A percentile compares a stretch with the other conserved stretches of the same genome.
Evolutionary conservation across 2,329 filamentous ascomycete genomes (phyloP).

Genomic region (Diaporthe sp.): DNA sequence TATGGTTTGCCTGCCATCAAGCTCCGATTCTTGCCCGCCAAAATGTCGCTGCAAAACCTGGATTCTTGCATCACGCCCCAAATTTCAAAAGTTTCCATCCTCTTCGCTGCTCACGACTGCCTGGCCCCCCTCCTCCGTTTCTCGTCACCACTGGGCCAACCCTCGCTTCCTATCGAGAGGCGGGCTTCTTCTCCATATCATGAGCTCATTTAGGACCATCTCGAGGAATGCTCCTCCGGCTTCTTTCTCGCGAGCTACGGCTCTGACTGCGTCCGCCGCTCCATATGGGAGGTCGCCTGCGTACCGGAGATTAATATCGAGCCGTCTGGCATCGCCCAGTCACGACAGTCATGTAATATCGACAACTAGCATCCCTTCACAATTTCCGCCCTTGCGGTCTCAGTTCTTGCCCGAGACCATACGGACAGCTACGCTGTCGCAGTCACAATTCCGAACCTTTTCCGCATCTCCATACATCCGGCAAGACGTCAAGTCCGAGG

Average conservation of each 20-base stretch:
- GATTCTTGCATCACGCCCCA: slow-evolving; percentile 35
- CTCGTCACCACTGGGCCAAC: slow-evolving; percentile 24
- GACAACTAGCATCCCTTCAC: slow-evolving; percentile 47
- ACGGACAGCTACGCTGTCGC: slow-evolving; percentile 49
- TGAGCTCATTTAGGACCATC: slow-evolving; percentile 60
- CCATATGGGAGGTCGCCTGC: slow-evolving; percentile 61
- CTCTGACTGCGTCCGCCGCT: slow-evolving; percentile 49
- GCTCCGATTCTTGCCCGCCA: slow-evolving; percentile 39
- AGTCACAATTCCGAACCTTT: slow-evolving; percentile 53
- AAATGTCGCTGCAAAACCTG: slow-evolving; percentile 35
- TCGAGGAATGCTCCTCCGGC: slow-evolving; percentile 60
- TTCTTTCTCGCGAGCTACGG: slow-evolving; percentile 57
- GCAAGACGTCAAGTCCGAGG: slow-evolving; percentile 51
- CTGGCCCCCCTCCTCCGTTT: slow-evolving; percentile 10
- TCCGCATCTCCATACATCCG: slow-evolving; percentile 52
- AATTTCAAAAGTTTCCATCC: slow-evolving; percentile 36
- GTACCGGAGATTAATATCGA: slow-evolving; percentile 61
- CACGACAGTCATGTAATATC: slow-evolving; percentile 46
- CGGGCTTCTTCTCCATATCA: slow-evolving; percentile 50
- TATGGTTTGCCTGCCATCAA: slow-evolving; percentile 35
- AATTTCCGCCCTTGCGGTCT: slow-evolving; percentile 59
- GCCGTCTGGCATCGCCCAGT: slow-evolving; percentile 46
- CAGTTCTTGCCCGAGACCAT: slow-evolving; percentile 59
- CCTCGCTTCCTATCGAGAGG: slow-evolving; percentile 42
- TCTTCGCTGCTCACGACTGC: background rate